Conservation (phyloP, 2,329 filamentous ascomycete genomes). For the Fusarium annulatum region DNA sequence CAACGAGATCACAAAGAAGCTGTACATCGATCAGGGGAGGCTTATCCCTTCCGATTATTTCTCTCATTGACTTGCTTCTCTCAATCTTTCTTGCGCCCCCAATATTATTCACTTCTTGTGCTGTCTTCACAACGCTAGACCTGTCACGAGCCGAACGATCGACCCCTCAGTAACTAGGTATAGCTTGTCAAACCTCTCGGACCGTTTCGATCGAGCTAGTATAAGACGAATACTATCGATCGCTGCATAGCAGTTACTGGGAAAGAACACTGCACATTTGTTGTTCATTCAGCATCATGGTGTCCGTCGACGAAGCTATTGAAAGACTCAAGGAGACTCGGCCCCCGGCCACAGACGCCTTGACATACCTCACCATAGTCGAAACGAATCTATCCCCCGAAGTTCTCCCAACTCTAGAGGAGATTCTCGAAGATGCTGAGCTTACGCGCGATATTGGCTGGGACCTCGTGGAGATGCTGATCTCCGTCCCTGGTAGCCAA, state of each 20-base stretch:
- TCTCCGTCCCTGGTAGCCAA: slow-evolving; percentile 75
- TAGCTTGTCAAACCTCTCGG: slow-evolving; percentile 2
- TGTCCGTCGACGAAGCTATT: slow-evolving; percentile 54
- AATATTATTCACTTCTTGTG: slow-evolving; percentile 5
- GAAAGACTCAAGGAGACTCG: slow-evolving; percentile 60
- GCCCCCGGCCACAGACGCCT: slow-evolving; percentile 69
- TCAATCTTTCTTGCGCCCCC: not conserved
- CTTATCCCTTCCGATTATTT: not conserved
- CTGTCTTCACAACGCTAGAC: not conserved
- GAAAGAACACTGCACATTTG: not conserved
- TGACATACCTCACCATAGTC: slow-evolving; percentile 83
- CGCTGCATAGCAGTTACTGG: not conserved
- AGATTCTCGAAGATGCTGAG: slow-evolving; percentile 74
- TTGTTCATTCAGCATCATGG: slow-evolving; percentile 39
- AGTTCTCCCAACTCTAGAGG: slow-evolving; percentile 73
- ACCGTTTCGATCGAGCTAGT: slow-evolving; percentile 3
- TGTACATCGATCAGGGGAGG: slow-evolving; percentile 18
- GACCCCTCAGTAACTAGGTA: slow-evolving; percentile 27
- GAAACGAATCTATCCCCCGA: slow-evolving; percentile 77
- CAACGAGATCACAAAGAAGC: slow-evolving; percentile 29
- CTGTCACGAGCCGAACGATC: slow-evolving; percentile 7
- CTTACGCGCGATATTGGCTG: slow-evolving; percentile 83
- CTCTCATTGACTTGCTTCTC: not conserved
- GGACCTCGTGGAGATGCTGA: slow-evolving; percentile 82
- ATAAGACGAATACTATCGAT: not conserved